These are phyloP conservation scores for Trypanosoma conorhini DNA, from an alignment of 208 protist genomes.

Conservation along the genomic window DNA sequence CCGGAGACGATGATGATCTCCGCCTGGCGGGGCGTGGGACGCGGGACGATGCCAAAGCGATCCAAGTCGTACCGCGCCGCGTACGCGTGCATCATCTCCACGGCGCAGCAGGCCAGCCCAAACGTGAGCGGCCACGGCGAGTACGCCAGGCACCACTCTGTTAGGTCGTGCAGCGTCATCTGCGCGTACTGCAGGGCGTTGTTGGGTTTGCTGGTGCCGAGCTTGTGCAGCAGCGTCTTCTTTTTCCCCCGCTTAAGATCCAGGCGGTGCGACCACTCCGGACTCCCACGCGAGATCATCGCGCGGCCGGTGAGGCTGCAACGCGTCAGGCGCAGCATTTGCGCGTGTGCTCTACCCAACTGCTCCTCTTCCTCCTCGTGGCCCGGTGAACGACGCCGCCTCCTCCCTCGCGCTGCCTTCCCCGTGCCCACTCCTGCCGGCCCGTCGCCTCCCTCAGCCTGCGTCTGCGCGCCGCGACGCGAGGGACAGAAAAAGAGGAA, in stretches of 20 bases:
- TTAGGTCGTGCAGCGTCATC: conserved; percentile 91
- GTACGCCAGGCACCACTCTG: conserved; percentile 89
- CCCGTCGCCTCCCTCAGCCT: background rate
- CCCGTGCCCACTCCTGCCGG: too few relatives aligned
- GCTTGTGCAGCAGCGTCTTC: conserved; percentile 85
- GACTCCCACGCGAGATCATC: conserved; percentile 91
- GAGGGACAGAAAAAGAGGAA: background rate
- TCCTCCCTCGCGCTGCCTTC: background rate
- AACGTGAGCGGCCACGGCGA: conserved; percentile 99
- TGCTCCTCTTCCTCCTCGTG: background rate
- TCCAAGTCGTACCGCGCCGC: conserved; percentile 97
- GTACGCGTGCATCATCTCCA: conserved; percentile 99
- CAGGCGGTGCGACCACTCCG: conserved; percentile 89
- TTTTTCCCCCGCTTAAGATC: conserved; percentile 92
- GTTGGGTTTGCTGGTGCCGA: conserved; percentile 91
- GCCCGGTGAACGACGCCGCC: background rate
- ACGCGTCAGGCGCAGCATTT: conserved; percentile 74
- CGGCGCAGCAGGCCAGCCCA: conserved; percentile 97
- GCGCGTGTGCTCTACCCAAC: background rate
- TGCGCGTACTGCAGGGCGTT: conserved; percentile 92
- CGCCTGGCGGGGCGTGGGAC: conserved; percentile 94
- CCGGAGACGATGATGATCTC: conserved; percentile 99
- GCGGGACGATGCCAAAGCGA: conserved; percentile 97
- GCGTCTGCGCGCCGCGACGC: background rate
- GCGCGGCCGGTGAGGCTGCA: conserved; percentile 68